Conservation (phyloP, 768 basidiomycete genomes). For the Clitopilus passeckerianus region DNA sequence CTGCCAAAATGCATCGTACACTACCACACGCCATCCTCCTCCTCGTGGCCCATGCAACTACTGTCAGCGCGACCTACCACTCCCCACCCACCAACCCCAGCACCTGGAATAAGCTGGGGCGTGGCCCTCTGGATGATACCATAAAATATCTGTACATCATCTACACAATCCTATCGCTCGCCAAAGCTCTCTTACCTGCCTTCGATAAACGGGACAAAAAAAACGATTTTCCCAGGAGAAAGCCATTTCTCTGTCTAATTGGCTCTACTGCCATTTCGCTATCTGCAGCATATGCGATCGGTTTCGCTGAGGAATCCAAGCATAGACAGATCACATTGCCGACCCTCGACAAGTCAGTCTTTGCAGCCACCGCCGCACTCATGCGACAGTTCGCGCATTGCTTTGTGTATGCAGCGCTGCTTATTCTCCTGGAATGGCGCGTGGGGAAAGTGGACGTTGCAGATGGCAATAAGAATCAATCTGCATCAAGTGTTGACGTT, state of each 20-base stretch:
- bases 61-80: background rate
- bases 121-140: background rate
- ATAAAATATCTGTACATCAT: background rate
- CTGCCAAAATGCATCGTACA: too few species aligned
- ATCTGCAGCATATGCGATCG: background rate
- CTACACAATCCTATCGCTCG: background rate
- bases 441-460: background rate
- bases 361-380: background rate
- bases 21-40: too few species aligned
- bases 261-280: background rate
- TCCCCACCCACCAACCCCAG: background rate
- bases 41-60: too few species aligned
- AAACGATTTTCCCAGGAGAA: background rate
- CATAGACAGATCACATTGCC: background rate
- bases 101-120: background rate
- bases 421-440: background rate
- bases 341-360: background rate
- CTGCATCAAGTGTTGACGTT: background rate
- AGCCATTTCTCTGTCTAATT: background rate
- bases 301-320: background rate
- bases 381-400: background rate
- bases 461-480: background rate
- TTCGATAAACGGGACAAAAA: background rate
- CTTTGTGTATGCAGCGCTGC: background rate
- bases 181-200: background rate